Evolutionary conservation across 2,329 filamentous ascomycete species (phyloP).

Genomic region (Talaromyces funiculosus): DNA sequence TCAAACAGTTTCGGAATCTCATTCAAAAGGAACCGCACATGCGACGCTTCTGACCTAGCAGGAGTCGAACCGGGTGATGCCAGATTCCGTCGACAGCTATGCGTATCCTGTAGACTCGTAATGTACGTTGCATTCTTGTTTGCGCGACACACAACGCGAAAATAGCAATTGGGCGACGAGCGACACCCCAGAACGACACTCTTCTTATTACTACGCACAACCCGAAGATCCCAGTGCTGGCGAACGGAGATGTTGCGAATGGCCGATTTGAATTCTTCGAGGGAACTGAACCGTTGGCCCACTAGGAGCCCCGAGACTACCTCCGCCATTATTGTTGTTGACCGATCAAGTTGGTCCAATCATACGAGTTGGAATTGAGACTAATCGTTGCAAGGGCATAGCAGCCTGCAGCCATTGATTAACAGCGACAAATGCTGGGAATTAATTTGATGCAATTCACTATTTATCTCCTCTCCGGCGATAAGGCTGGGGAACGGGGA

Average conservation of each 20-base stretch:
- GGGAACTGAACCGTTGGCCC: conserved; percentile 33
- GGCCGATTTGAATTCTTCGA: conserved; percentile 36
- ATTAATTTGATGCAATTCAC: background rate
- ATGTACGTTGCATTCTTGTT: conserved; percentile 39
- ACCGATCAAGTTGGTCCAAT: background rate
- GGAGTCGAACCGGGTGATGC: conserved; percentile 27
- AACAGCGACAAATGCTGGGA: background rate
- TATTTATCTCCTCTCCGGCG: background rate
- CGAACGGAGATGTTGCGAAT: conserved; percentile 37
- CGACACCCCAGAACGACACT: conserved; percentile 38
- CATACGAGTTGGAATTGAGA: background rate
- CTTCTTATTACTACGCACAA: conserved; percentile 37
- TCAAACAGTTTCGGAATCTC: conserved; percentile 39
- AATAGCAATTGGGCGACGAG: conserved; percentile 34
- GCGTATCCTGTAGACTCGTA: conserved; percentile 35
- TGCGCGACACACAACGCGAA: conserved; percentile 36
- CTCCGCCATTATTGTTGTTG: conserved; percentile 25
- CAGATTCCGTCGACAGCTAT: conserved; percentile 31
- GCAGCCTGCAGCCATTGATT: conserved; percentile 7
- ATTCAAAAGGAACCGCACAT: conserved; percentile 33
- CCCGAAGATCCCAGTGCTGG: conserved; percentile 38
- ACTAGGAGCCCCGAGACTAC: conserved; percentile 37
- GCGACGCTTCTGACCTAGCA: conserved; percentile 37
- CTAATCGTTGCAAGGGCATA: background rate
- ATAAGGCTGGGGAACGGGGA: conserved; percentile 6